Evolutionary conservation across 2,329 filamentous ascomycete genomes (phyloP), one percentile per base, ranked within the genome.

Genomic region (Trichoderma simmonsii): DNA sequence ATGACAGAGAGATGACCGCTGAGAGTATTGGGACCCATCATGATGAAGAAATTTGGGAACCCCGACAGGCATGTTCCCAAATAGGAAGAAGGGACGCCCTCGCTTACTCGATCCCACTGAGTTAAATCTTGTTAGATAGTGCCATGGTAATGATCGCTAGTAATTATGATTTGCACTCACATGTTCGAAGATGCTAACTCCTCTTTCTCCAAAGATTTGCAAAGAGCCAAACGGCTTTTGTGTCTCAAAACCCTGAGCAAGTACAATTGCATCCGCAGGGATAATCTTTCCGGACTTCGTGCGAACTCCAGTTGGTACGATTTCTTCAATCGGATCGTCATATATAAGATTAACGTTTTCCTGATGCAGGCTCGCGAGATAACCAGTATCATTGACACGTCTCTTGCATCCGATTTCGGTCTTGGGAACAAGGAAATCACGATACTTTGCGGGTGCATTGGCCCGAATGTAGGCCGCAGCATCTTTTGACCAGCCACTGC

Each of bases 1-100:
- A 87, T 84, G 4, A 86, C 85, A 0, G 82, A 85, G 0, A 85
- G 77, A 73, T 87, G 86, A 0, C 85, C 85, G 0, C 83, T 86
- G 3, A 84, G 78, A 1, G 78, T 78, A 26, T 79, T 79, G 2
- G 78, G 84, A 0, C 77, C 77, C 76, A 78, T 77, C 73, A 78
- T 75, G 57, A 78, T 70, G 36, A 78, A 79, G 75, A 86, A 82
- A 73, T 85, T 86, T 4, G 84, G 83, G 71, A 86, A 86, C 0
- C 78, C 77, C 1, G 84, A 82, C 0, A 86, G 72, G 39, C 83
- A 85, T 1, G 85, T 86, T n/a, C 86, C 85, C 51, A 84, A 82
- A 73, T 87, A 87, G 0, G 85, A 85, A 75, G 76, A 77, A 1
- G 77, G 71, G 14, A 72, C 57, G 3, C 77, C 77, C 21, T 76